Evolutionary conservation across 495 filamentous ascomycete genomes (phyloP).

Genomic region (Lasiosphaeris hirsuta): DNA sequence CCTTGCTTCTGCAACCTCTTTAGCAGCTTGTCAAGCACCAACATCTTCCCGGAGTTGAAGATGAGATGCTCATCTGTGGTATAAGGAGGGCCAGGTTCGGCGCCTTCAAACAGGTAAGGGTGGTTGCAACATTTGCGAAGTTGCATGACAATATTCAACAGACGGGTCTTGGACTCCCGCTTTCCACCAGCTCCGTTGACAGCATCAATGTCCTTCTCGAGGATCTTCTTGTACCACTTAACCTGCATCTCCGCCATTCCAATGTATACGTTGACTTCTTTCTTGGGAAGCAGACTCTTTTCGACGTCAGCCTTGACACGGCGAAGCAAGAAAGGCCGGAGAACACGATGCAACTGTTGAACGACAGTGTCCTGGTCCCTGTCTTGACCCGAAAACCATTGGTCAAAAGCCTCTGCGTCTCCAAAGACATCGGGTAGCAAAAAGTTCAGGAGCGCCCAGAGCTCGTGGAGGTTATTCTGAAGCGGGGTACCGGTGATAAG

Average conservation of each 20-base stretch:
- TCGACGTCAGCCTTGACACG: constrained; percentile 98
- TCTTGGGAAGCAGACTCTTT: constrained; percentile 96
- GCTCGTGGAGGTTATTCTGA: constrained; percentile 97
- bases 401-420: constrained; percentile 95
- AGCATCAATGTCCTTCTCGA: constrained; percentile 98
- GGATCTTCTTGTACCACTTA: constrained; percentile 98
- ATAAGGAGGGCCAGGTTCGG: constrained; percentile 95
- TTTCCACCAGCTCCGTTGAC: constrained; percentile 97
- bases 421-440: constrained; percentile 96
- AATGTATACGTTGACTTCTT: constrained; percentile 94
- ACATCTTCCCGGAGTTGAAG: constrained; percentile 94
- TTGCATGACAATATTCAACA: constrained; percentile 99
- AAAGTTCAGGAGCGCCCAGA: constrained; percentile 99
- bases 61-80: constrained; percentile 97
- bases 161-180: constrained; percentile 94
- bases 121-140: constrained; percentile 99
- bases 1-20: constrained; percentile 78
- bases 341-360: constrained; percentile 89
- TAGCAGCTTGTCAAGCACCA: constrained; percentile 91
- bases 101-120: constrained; percentile 96
- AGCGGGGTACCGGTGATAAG: constrained; percentile 96
- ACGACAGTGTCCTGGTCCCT: constrained; percentile 94
- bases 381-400: constrained; percentile 91
- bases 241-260: constrained; percentile 99
- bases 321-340: constrained; percentile 90